Percentiles rank a stretch among this genome's conserved stretches.
Evolutionary conservation across 1,139 yeast genomes (phyloP).

Genomic region (Meyerozyma athensensis): DNA sequence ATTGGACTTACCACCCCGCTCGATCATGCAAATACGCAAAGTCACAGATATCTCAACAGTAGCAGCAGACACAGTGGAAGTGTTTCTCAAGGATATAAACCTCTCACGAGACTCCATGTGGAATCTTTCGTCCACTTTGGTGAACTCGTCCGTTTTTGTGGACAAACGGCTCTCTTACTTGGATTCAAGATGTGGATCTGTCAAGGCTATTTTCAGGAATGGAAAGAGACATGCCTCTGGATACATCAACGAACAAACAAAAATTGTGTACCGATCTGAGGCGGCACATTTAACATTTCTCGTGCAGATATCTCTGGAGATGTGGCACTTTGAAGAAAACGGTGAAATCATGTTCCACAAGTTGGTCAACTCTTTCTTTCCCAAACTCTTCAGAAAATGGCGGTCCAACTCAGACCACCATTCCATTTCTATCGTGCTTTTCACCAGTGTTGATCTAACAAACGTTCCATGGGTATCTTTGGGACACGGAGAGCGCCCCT

Average conservation of each 20-base stretch:
- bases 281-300: conserved; percentile 80
- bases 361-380: conserved; percentile 83
- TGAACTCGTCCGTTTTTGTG: conserved; percentile 59
- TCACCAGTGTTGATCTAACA: conserved; percentile 72
- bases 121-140: conserved; percentile 63
- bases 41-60: conserved; percentile 37
- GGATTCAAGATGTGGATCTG: conserved; percentile 53
- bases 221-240: conserved; percentile 64
- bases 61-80: conserved; percentile 77
- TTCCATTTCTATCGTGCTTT: conserved; percentile 82
- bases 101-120: conserved; percentile 93
- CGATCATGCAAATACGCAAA: conserved; percentile 50
- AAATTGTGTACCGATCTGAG: conserved; percentile 82
- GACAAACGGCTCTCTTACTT: conserved; percentile 64
- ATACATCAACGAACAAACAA: conserved; percentile 70
- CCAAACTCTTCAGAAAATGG: conserved; percentile 88
- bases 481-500: conserved; percentile 69
- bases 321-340: conserved; percentile 98
- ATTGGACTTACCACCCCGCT: conserved; percentile 65
- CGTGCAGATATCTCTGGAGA: conserved; percentile 86
- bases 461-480: conserved; percentile 52
- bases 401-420: conserved; percentile 83
- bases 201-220: conserved; percentile 63
- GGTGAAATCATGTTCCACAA: conserved; percentile 94
- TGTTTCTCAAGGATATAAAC: conserved; percentile 75